These are phyloP conservation scores for Allomyces macrogynus DNA, from an alignment of 192 early-diverging fungal species.

Conservation along the genomic window DNA sequence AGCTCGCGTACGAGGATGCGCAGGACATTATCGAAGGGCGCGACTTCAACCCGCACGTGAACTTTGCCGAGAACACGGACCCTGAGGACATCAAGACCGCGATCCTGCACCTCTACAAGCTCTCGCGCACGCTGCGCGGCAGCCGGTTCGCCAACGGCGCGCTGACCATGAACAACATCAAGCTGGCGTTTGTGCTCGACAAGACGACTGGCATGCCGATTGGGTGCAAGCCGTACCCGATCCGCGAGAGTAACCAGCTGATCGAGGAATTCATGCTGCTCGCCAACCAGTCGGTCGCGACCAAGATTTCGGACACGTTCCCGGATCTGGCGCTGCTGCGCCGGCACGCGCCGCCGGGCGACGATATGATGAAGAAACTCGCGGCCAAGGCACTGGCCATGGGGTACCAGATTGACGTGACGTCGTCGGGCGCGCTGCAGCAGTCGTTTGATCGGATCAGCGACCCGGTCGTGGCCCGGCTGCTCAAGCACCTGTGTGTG, in stretches of 20 bases:
- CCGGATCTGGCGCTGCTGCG: conserved; percentile 62
- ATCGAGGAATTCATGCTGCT: conserved; percentile 98
- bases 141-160: conserved; percentile 11
- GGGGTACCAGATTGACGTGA: conserved; percentile 33
- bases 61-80: conserved; percentile 7
- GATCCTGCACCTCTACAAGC: conserved; percentile 24
- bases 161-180: not conserved
- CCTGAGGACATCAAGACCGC: conserved; percentile 24
- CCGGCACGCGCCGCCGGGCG: conserved; percentile 32
- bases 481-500: conserved; percentile 19
- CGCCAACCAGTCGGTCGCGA: conserved; percentile 88
- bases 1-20: conserved; percentile 87
- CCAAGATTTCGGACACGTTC: conserved; percentile 57
- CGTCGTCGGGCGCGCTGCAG: conserved; percentile 30
- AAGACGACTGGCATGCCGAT: not conserved
- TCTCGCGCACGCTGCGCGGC: conserved; percentile 31
- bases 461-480: conserved; percentile 9
- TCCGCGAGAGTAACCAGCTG: conserved; percentile 76
- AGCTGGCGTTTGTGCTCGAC: not conserved
- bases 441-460: conserved; percentile 28
- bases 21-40: conserved; percentile 60
- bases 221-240: conserved; percentile 43
- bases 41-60: conserved; percentile 15
- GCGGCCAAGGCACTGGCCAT: conserved; percentile 10
- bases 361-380: conserved; percentile 13